Base-by-base conservation (phyloP, 257 asterid species). In the Parsonsia alboflavescens region DNA sequence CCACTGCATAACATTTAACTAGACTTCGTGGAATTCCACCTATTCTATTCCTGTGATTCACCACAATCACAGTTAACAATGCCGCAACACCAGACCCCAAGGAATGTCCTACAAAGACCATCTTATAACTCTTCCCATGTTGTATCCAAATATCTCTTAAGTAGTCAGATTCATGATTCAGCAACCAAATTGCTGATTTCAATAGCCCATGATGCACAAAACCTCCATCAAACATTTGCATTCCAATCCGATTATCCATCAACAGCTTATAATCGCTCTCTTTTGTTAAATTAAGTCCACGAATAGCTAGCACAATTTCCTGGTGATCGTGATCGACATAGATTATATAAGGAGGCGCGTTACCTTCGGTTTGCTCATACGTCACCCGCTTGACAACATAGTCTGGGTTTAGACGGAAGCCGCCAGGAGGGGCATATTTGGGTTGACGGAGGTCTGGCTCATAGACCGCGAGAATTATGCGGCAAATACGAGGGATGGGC, bases 141-240 rank as follows among this genome's bases (percentile, higher is more conserved):
- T 94, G 96, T 78, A 83, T 84, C 99, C 99, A 94, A 77, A 87
- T 62, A 67, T 76, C 79, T 75, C 65, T 84, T 84, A 95, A 64
- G 26, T 84, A 83, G 75, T 87, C 98, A 49, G 97, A 84, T 57
- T 92, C 99, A 3, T 76, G 75, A 28, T 88, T 84, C 88, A 95
- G 65, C 75, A 95, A 74, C 97, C 97, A 95, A 45, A 79, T 71
- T 36, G 99, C 99, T 0, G 99, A 91, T 69, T 89, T 92, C 89
- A 95, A 71, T 82, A 92, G 75, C 44, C 99, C 99, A 45, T 88
- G 86, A 75, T 95, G 99, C 65, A 95, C 99, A 75, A 85, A 95
- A 0, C 99, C 99, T 28, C 99, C 97, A 79, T 92, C 97, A 67
- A 92, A 92, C 97, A 87, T 94, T 87, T 94, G 99, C 90, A 72